A percentile compares a stretch with the other conserved stretches of the same genome.
Evolutionary conservation across 2,329 filamentous ascomycete species (phyloP).

Genomic region (Exophiala dermatitidis): DNA sequence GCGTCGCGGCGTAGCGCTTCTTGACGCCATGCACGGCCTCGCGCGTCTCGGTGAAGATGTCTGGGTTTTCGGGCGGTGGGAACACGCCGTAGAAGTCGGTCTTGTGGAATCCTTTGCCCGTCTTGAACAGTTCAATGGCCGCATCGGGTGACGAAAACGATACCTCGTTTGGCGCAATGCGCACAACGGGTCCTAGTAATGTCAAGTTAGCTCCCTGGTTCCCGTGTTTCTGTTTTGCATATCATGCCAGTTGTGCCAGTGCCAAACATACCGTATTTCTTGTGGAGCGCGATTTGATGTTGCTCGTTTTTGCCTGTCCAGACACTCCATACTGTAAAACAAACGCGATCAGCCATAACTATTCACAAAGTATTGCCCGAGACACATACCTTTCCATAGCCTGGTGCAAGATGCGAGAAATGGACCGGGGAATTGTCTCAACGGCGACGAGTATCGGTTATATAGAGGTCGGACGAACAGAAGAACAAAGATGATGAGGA

Average conservation of each 20-base stretch:
- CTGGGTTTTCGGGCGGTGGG: slow-evolving; percentile 50
- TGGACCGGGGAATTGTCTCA: slow-evolving; percentile 39
- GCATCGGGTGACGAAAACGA: slow-evolving; percentile 43
- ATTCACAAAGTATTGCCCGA: not conserved
- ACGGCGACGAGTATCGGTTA: slow-evolving; percentile 43
- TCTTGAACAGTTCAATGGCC: slow-evolving; percentile 41
- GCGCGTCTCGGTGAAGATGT: slow-evolving; percentile 52
- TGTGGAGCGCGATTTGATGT: slow-evolving; percentile 34
- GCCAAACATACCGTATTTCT: slow-evolving; percentile 34
- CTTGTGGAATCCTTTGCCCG: slow-evolving; percentile 49
- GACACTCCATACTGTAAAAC: slow-evolving; percentile 30
- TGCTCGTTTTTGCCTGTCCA: slow-evolving; percentile 36
- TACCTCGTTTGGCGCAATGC: slow-evolving; percentile 46
- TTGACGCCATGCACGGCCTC: slow-evolving; percentile 51
- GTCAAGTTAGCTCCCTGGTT: too few relatives aligned
- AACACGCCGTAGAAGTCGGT: slow-evolving; percentile 50
- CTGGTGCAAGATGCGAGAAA: slow-evolving; percentile 37
- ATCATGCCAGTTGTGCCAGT: too few relatives aligned
- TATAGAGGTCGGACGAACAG: slow-evolving; percentile 30
- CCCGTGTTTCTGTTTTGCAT: too few relatives aligned
- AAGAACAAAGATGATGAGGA: slow-evolving; percentile 21
- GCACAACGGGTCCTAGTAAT: slow-evolving; percentile 39
- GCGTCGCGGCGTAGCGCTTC: slow-evolving; percentile 42
- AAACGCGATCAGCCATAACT: not conserved
- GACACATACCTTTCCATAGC: slow-evolving; percentile 33